Percentiles rank a stretch among this genome's conserved stretches.
These are phyloP conservation scores for Ligustrum vulgare DNA, from an alignment of 257 asterid genomes.

Conservation along the genomic window DNA sequence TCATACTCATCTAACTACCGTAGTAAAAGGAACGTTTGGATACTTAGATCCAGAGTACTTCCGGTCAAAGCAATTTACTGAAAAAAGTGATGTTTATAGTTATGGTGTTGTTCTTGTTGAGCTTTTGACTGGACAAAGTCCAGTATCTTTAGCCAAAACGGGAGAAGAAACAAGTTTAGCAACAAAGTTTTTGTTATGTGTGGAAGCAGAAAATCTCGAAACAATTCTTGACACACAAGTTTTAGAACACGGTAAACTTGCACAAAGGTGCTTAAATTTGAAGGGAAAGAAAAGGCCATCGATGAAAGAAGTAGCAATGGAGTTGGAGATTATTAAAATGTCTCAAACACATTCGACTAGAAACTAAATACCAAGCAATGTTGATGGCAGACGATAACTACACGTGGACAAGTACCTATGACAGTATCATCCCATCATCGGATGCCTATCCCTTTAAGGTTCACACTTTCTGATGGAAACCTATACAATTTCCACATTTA, in stretches of 20 bases:
- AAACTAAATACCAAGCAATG: not conserved
- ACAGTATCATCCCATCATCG: not conserved
- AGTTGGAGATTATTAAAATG: not conserved
- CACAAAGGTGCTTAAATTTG: not conserved
- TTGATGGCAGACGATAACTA: not conserved
- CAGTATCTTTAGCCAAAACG: not conserved
- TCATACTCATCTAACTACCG: not conserved
- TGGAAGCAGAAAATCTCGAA: not conserved
- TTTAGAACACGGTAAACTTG: not conserved
- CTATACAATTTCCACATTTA: not conserved
- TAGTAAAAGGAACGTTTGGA: not conserved
- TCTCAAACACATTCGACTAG: not conserved
- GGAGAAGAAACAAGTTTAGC: not conserved
- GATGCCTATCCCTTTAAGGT: not conserved
- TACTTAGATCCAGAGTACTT: not conserved
- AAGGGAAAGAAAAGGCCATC: not conserved
- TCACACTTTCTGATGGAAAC: not conserved
- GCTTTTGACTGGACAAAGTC: not conserved
- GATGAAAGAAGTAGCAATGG: not conserved
- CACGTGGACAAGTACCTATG: not conserved
- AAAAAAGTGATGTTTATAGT: not conserved
- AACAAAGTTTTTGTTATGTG: not conserved
- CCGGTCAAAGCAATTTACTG: not conserved
- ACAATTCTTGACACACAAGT: not conserved
- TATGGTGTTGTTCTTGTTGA: not conserved